Conservation (phyloP, 306 rosid species). For the Vigna mungo region DNA sequence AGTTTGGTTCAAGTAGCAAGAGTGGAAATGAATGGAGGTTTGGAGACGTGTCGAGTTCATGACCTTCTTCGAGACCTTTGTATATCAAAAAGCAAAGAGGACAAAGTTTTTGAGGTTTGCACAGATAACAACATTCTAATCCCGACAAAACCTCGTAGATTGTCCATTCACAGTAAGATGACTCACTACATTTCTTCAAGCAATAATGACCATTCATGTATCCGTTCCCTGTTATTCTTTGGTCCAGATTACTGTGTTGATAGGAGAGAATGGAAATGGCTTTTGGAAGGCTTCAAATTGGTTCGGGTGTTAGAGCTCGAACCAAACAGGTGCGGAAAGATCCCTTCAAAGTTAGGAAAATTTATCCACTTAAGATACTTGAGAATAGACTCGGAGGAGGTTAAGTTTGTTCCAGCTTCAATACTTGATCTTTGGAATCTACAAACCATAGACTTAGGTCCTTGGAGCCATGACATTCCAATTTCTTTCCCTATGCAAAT, state of each 20-base stretch:
- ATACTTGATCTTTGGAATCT: constrained; percentile 27
- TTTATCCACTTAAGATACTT: constrained; percentile 42
- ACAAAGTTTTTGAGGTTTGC: constrained; percentile 23
- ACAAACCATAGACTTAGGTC: not conserved
- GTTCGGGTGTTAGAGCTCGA: constrained; percentile 37
- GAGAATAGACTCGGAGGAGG: not conserved
- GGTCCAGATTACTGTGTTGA: fast-evolving
- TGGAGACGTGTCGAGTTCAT: constrained; percentile 36
- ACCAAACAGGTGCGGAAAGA: not conserved
- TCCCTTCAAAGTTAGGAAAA: not conserved
- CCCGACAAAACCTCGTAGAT: constrained; percentile 34
- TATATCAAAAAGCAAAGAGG: constrained; percentile 34
- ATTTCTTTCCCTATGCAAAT: no score
- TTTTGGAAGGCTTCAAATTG: constrained; percentile 32
- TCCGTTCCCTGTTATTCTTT: constrained; percentile 40
- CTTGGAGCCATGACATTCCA: no score
- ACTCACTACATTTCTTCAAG: constrained; percentile 27
- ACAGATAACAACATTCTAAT: not conserved
- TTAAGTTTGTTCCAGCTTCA: constrained; percentile 34
- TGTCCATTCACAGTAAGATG: constrained; percentile 20
- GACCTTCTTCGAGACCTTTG: constrained; percentile 41
- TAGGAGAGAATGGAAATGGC: not conserved
- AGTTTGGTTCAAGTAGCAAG: constrained; percentile 35
- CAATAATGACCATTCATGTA: constrained; percentile 28
- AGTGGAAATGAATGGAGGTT: not conserved